Evolutionary conservation across 2,329 filamentous ascomycete genomes (phyloP).

Genomic region (Endoconidiophora polonica): DNA sequence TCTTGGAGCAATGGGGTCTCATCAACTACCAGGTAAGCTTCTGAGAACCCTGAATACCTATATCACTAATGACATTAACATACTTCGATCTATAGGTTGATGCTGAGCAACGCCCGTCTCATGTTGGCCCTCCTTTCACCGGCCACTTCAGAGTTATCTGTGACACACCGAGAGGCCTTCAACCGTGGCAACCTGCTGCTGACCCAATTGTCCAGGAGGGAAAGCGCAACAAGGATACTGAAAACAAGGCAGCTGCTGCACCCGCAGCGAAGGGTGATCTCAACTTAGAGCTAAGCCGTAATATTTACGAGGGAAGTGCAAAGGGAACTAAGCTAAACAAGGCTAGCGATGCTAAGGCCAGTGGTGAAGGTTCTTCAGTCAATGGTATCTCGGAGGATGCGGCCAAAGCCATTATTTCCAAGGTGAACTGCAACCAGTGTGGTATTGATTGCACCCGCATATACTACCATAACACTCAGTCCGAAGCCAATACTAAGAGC

Average conservation of each 20-base stretch:
- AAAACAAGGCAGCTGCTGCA: constrained; percentile 50
- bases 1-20: constrained; percentile 94
- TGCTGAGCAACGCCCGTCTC: constrained; percentile 83
- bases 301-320: constrained; percentile 85
- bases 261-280: constrained; percentile 59
- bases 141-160: constrained; percentile 94
- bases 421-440: constrained; percentile 78
- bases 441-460: constrained; percentile 68
- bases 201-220: constrained; percentile 50
- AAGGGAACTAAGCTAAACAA: constrained; percentile 59
- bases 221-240: constrained; percentile 49
- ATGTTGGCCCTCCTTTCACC: constrained; percentile 90
- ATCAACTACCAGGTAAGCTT: constrained; percentile 86
- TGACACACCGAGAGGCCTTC: constrained; percentile 85
- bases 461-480: constrained; percentile 42
- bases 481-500: constrained; percentile 43
- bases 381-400: constrained; percentile 52
- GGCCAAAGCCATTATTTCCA: constrained; percentile 47
- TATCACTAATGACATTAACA: background rate
- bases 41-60: background rate
- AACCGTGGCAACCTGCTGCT: constrained; percentile 84
- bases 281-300: constrained; percentile 84
- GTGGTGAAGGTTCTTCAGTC: constrained; percentile 47
- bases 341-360: constrained; percentile 47
- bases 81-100: constrained; percentile 50